These are phyloP conservation scores for Rhizomucor miehei DNA, from an alignment of 371 early-diverging fungal genomes.

Conservation along the genomic window DNA sequence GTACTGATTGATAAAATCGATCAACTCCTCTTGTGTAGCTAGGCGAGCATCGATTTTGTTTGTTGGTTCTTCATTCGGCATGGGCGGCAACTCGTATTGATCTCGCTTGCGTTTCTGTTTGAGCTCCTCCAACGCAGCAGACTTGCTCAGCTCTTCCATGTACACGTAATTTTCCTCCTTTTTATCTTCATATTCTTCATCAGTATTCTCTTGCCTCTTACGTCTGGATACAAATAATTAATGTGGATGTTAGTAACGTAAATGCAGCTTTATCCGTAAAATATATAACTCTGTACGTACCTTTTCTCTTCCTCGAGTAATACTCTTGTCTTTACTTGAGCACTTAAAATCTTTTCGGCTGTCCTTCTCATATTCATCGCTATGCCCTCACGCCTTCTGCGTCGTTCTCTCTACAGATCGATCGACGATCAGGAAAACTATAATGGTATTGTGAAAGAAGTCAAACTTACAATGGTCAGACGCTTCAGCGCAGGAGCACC, in stretches of 20 bases:
- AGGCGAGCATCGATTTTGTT: slow-evolving; percentile 59
- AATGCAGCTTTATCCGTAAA: too few species aligned
- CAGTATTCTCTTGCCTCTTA: not conserved
- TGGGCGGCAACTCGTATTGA: slow-evolving; percentile 70
- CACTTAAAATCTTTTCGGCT: slow-evolving; percentile 79
- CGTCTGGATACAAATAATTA: slow-evolving; percentile 8
- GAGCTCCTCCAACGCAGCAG: slow-evolving; percentile 26
- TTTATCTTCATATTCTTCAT: slow-evolving; percentile 16
- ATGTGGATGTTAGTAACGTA: not conserved
- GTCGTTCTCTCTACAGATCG: slow-evolving; percentile 49
- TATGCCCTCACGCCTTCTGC: slow-evolving; percentile 51
- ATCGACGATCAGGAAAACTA: not conserved
- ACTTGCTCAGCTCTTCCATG: slow-evolving; percentile 28
- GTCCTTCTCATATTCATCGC: slow-evolving; percentile 60
- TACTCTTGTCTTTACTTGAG: slow-evolving; percentile 70
- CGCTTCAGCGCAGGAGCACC: slow-evolving; percentile 84
- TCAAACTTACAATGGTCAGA: slow-evolving; percentile 61
- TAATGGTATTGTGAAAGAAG: not conserved
- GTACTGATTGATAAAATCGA: slow-evolving; percentile 56
- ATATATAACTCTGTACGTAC: slow-evolving; percentile 24
- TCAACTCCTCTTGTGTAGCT: slow-evolving; percentile 62
- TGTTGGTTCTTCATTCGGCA: not conserved
- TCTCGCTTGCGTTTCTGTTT: slow-evolving; percentile 55
- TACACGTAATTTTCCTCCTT: slow-evolving; percentile 35
- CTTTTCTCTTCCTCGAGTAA: slow-evolving; percentile 46